These are phyloP conservation scores for Corchorus olitorius DNA, from an alignment of 345 rosid genomes.

Conservation along the genomic window DNA sequence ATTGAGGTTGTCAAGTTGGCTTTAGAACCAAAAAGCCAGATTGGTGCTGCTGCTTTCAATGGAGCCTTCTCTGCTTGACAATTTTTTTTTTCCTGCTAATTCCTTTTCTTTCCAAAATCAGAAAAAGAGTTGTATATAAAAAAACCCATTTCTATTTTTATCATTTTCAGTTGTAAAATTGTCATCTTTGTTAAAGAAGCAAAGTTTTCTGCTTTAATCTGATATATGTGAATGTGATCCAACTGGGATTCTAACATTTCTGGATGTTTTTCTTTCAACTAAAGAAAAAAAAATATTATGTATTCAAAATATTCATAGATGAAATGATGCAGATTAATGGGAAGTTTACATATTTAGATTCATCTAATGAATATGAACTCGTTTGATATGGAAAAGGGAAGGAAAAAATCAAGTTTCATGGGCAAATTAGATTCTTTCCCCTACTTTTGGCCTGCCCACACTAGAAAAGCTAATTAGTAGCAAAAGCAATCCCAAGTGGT, in stretches of 20 bases:
- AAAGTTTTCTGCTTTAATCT: background rate
- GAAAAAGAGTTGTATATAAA: background rate
- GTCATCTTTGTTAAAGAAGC: background rate
- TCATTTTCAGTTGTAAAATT: background rate
- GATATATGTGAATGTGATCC: background rate
- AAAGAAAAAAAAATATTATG: background rate
- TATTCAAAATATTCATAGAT: background rate
- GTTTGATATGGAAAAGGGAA: background rate
- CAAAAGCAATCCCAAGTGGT: too few species aligned
- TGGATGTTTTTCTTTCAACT: slow-evolving; percentile 1
- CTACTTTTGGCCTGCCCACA: too few species aligned
- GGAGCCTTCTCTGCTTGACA: slow-evolving; percentile 52
- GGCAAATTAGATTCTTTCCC: too few species aligned
- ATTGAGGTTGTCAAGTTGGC: slow-evolving; percentile 21
- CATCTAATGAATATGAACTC: too few species aligned
- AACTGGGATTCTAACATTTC: background rate
- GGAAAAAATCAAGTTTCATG: too few species aligned
- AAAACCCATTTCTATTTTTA: background rate
- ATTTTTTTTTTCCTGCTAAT: background rate
- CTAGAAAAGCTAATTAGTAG: too few species aligned
- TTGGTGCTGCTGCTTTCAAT: slow-evolving; percentile 46
- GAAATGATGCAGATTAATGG: background rate
- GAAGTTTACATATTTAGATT: too few species aligned
- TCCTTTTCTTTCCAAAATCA: background rate
- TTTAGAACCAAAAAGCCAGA: slow-evolving; percentile 37